These are phyloP conservation scores for Andrographis paniculata DNA, from an alignment of 305 asterid genomes.

Conservation along the genomic window DNA sequence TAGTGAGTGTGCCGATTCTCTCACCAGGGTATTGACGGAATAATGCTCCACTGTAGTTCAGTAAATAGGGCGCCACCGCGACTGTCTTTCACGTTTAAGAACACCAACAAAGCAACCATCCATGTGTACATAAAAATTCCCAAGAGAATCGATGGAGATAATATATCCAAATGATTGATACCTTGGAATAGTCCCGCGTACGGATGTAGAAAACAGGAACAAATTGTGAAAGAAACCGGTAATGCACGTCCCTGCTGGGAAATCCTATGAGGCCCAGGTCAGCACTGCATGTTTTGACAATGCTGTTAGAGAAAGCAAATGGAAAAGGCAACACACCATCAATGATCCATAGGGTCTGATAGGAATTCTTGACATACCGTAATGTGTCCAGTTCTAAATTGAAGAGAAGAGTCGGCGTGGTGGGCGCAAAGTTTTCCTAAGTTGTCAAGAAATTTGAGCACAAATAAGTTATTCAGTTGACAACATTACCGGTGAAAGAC, in stretches of 20 bases:
- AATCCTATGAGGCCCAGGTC: constrained; percentile 92
- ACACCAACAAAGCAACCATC: constrained; percentile 20
- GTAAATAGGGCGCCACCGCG: constrained; percentile 92
- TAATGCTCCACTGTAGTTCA: constrained; percentile 86
- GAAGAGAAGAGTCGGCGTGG: constrained; percentile 77
- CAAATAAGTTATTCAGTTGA: neutral
- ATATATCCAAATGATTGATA: constrained; percentile 20
- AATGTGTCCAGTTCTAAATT: constrained; percentile 94
- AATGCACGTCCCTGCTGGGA: constrained; percentile 77
- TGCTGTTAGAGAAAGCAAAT: constrained; percentile 12
- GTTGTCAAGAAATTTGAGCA: constrained; percentile 8
- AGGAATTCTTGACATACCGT: constrained; percentile 38
- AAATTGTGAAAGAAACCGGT: constrained; percentile 86
- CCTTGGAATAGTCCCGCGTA: constrained; percentile 93
- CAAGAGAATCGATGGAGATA: constrained; percentile 9
- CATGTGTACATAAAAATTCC: neutral
- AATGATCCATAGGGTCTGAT: constrained; percentile 12
- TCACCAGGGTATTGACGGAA: constrained; percentile 93
- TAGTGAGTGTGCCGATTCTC: neutral
- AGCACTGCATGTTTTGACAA: constrained; percentile 47
- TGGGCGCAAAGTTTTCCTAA: constrained; percentile 75
- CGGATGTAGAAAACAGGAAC: constrained; percentile 79
- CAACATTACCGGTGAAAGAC: no score
- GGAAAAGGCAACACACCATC: constrained; percentile 9
- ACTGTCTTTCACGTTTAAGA: constrained; percentile 66